A percentile compares a stretch with the other conserved stretches of the same genome.
phyloP scores from a whole-genome alignment of 2,329 filamentous ascomycete species.

The Hymenoscyphus infarciens region DNA sequence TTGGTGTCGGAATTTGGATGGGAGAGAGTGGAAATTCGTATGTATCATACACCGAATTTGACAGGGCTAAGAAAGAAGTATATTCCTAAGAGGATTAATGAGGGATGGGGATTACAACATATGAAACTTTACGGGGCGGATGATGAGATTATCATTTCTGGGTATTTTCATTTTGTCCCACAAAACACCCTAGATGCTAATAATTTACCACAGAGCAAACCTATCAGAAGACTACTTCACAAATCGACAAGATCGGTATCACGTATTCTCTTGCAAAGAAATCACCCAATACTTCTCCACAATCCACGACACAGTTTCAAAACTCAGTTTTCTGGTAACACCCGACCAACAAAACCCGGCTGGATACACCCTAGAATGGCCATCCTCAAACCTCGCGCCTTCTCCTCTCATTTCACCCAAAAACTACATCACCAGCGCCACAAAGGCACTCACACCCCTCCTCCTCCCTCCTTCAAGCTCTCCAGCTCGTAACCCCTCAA shows the following conservation, averaged over 20 bases:
- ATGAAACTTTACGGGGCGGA: conserved; percentile 98
- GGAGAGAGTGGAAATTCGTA: conserved; percentile 83
- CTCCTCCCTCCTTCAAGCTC: conserved; percentile 43
- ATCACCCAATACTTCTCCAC: conserved; percentile 78
- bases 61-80: conserved; percentile 80
- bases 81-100: conserved; percentile 87
- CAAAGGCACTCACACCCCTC: conserved; percentile 61
- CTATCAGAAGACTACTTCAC: conserved; percentile 93
- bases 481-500: conserved; percentile 3
- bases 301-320: conserved; percentile 73
- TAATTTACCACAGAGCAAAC: conserved; percentile 59
- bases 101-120: conserved; percentile 96
- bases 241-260: conserved; percentile 91
- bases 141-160: conserved; percentile 91
- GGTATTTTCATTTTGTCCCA: conserved; percentile 46
- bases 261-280: conserved; percentile 76
- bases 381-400: conserved; percentile 66
- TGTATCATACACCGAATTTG: conserved; percentile 97
- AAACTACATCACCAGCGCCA: conserved; percentile 68
- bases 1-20: conserved; percentile 81
- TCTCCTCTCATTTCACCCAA: conserved; percentile 68
- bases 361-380: conserved; percentile 69
- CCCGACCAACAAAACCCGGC: conserved; percentile 52
- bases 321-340: conserved; percentile 75
- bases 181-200: too few relatives aligned